Percentiles rank a stretch among this genome's conserved stretches.
Conservation (phyloP, 2,329 filamentous ascomycete species). For the Onygenales sp. region DNA sequence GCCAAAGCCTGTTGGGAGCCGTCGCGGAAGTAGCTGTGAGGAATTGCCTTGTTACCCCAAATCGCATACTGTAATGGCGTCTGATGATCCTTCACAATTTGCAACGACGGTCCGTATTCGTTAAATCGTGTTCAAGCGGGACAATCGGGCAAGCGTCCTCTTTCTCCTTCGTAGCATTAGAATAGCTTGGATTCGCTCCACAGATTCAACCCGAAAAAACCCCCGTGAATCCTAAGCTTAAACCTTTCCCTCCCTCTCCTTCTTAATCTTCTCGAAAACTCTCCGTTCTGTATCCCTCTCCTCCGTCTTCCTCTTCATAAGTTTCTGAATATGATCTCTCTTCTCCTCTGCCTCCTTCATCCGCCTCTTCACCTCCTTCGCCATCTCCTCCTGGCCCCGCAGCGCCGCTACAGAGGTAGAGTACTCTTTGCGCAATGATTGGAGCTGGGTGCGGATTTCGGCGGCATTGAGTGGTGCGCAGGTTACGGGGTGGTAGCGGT, state of each 20-base stretch:
- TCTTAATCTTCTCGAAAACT: constrained; percentile 32
- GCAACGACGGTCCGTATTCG: too few species aligned
- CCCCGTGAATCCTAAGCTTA: not conserved
- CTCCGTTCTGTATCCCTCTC: constrained; percentile 34
- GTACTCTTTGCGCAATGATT: constrained; percentile 27
- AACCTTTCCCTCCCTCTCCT: constrained; percentile 20
- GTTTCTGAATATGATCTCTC: constrained; percentile 28
- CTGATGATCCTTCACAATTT: too few species aligned
- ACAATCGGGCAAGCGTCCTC: too few species aligned
- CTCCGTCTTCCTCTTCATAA: constrained; percentile 34
- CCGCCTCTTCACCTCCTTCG: constrained; percentile 27
- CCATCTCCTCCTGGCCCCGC: constrained; percentile 28
- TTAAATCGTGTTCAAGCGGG: too few species aligned
- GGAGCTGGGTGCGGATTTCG: constrained; percentile 22
- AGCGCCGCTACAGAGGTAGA: constrained; percentile 25
- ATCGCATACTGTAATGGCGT: too few species aligned
- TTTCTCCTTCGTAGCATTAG: too few species aligned
- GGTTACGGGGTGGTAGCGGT: constrained; percentile 30
- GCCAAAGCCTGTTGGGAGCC: too few species aligned
- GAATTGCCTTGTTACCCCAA: too few species aligned
- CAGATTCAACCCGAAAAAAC: too few species aligned
- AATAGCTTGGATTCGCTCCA: too few species aligned
- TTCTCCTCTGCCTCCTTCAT: constrained; percentile 30
- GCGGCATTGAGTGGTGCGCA: constrained; percentile 25
- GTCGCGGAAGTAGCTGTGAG: too few species aligned